A percentile compares a stretch with the other conserved stretches of the same genome.
Conservation (phyloP, 2,329 filamentous ascomycete species). For the Penicillium sp. region DNA sequence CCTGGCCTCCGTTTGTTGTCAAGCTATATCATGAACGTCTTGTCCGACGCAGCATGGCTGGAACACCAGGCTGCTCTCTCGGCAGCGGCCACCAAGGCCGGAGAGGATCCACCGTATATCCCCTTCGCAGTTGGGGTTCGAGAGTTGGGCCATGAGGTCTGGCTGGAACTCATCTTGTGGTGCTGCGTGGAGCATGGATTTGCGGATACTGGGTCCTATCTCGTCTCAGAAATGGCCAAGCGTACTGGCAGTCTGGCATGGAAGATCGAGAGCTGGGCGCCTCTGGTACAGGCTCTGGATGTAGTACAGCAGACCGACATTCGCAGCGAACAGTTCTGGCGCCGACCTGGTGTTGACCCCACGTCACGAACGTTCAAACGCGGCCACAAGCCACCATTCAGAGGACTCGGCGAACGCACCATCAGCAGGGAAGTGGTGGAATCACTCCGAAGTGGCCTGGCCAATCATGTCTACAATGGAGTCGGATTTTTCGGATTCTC, state of each 20-base stretch:
- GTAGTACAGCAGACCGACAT: conserved; percentile 36
- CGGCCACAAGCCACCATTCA: conserved; percentile 29
- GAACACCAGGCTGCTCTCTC: conserved; percentile 41
- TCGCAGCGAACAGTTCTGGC: conserved; percentile 37
- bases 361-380: conserved; percentile 18
- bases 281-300: conserved; percentile 28
- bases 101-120: conserved; percentile 39
- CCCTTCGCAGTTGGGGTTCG: conserved; percentile 42
- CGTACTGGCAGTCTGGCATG: conserved; percentile 32
- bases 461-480: conserved; percentile 47
- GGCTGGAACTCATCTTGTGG: conserved; percentile 52
- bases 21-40: conserved; percentile 45
- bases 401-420: conserved; percentile 46
- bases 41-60: conserved; percentile 49
- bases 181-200: conserved; percentile 50
- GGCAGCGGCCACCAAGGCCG: conserved; percentile 36
- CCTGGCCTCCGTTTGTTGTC: conserved; percentile 46
- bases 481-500: conserved; percentile 33
- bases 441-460: conserved; percentile 53
- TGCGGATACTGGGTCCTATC: conserved; percentile 40
- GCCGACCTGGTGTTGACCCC: conserved; percentile 25
- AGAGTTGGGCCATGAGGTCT: conserved; percentile 48
- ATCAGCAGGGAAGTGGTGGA: conserved; percentile 59
- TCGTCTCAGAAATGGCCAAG: conserved; percentile 37
- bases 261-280: conserved; percentile 44